Evolutionary conservation across 257 asterid species (phyloP).

Genomic region (Lavandula angustifolia): DNA sequence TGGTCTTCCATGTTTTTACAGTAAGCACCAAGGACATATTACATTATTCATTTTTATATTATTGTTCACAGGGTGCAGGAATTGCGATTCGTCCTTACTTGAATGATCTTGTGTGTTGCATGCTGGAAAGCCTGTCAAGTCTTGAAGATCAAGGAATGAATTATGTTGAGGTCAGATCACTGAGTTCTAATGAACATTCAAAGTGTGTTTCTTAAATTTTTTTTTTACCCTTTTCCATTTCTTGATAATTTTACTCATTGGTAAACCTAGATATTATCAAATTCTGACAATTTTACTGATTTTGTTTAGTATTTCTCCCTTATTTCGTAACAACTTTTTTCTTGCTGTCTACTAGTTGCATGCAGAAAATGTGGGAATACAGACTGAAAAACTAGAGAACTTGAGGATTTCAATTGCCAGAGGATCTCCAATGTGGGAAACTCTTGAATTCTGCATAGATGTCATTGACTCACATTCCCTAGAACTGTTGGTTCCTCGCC

Average conservation of each 20-base stretch:
- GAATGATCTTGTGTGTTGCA: slow-evolving; percentile 91
- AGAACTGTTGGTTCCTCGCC: slow-evolving; percentile 86
- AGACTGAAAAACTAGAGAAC: slow-evolving; percentile 89
- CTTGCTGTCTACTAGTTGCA: slow-evolving; percentile 61
- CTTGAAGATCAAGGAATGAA: slow-evolving; percentile 98
- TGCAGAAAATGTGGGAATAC: slow-evolving; percentile 91
- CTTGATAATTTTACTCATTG: slow-evolving; percentile 23
- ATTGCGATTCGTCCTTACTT: slow-evolving; percentile 87
- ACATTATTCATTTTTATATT: slow-evolving; percentile 11
- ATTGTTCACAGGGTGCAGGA: slow-evolving; percentile 79
- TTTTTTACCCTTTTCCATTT: slow-evolving; percentile 5
- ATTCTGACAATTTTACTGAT: slow-evolving; percentile 21
- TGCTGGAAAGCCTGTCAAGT: slow-evolving; percentile 98
- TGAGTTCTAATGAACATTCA: slow-evolving; percentile 28
- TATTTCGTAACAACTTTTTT: slow-evolving; percentile 18
- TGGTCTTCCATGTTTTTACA: slow-evolving; percentile 8
- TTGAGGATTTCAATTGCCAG: slow-evolving; percentile 87
- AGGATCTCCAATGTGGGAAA: slow-evolving; percentile 99
- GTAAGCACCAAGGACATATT: slow-evolving; percentile 5
- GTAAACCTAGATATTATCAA: slow-evolving; percentile 21
- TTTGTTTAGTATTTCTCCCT: slow-evolving; percentile 19
- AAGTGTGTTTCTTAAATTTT: not conserved
- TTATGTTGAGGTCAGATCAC: slow-evolving; percentile 77
- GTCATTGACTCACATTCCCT: slow-evolving; percentile 78
- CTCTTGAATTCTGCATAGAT: slow-evolving; percentile 91